Evolutionary conservation across 352 stramenopile species (phyloP).

Genomic region (Halophytophthora polymorphica): DNA sequence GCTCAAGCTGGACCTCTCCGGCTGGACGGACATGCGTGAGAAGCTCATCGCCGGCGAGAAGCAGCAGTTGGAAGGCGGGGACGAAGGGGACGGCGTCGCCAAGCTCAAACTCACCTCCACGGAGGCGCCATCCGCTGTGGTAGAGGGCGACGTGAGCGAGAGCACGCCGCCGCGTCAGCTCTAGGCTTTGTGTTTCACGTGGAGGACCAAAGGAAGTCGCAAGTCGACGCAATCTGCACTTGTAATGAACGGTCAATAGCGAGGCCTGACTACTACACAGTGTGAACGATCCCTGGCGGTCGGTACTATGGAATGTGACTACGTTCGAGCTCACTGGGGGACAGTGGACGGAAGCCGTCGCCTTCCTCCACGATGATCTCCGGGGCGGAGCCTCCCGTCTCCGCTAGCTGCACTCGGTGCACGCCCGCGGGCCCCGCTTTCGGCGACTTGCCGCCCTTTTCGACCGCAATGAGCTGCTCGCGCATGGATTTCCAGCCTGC

Average conservation of each 20-base stretch:
- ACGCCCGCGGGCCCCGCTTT: not conserved
- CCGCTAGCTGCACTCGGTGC: not conserved
- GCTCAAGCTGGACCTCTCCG: slow-evolving; percentile 39
- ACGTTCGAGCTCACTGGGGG: slow-evolving; percentile 10
- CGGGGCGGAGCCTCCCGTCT: not conserved
- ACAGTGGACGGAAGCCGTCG: slow-evolving; percentile 18
- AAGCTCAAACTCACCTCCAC: too few relatives aligned
- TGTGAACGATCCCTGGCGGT: not conserved
- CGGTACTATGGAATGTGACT: not conserved
- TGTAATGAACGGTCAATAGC: too few relatives aligned
- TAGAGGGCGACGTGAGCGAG: too few relatives aligned
- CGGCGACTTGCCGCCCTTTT: not conserved
- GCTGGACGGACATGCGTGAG: slow-evolving; percentile 48
- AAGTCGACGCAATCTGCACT: too few relatives aligned
- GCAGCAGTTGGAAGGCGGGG: slow-evolving; percentile 7
- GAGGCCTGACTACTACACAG: too few relatives aligned
- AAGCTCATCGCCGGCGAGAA: slow-evolving; percentile 39
- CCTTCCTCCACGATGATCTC: slow-evolving; percentile 12
- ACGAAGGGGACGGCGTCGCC: not conserved
- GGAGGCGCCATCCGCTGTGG: too few relatives aligned
- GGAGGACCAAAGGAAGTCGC: too few relatives aligned
- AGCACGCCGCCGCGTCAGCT: too few relatives aligned
- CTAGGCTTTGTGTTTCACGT: too few relatives aligned
- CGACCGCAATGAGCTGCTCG: slow-evolving; percentile 17
- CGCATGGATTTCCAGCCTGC: slow-evolving; percentile 26